Evolutionary conservation across 1,139 yeast genomes (phyloP), one percentile per base, ranked within the genome.

Genomic region (Pichia sp.): DNA sequence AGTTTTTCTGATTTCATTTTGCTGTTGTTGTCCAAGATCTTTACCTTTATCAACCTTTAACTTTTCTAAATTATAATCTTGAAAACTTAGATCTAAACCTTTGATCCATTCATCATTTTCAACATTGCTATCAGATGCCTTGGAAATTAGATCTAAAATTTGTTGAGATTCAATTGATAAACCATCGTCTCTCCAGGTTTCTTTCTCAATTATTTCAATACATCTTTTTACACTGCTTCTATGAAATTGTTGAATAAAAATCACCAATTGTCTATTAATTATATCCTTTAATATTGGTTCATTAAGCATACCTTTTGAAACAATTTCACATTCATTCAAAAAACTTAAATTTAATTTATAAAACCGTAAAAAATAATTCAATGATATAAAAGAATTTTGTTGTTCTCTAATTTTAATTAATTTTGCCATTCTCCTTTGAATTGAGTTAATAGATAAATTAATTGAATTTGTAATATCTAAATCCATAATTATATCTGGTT

Each of bases 321-420:
- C 78, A 12, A 81, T 71, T 61, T 92, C 98, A 62, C 96, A 87
- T 59, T 87, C 96, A 42, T 78, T 78, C 33, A 89, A 68, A 58
- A 89, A 90, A 25, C 82, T 71, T 1, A 82, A 76, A 41, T 82
- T 78, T 23, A 86, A 68, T 4, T 84, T 71, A 62, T 82, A 87
- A 41, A 87, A 73, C 47, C 79, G 69, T 45, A 86, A 61, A 61
- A 89, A 87, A 51, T 71, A 73, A 8, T 73, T 68, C 35, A 71
- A 65, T 2, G 80, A 63, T 31, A 82, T 63, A 37, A 72, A 76
- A 0, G 87, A 76, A 12, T 80, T 80, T 51, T 84, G 79, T 42
- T 82, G 89, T 60, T 82, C 78, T 49, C 97, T 73, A 6, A 87
- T 95, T 48, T 80, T 77, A 23, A 90, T 71, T 20, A 92, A 76